Evolutionary conservation across 2,329 filamentous ascomycete genomes (phyloP).

Genomic region (Falciphora oryzae): DNA sequence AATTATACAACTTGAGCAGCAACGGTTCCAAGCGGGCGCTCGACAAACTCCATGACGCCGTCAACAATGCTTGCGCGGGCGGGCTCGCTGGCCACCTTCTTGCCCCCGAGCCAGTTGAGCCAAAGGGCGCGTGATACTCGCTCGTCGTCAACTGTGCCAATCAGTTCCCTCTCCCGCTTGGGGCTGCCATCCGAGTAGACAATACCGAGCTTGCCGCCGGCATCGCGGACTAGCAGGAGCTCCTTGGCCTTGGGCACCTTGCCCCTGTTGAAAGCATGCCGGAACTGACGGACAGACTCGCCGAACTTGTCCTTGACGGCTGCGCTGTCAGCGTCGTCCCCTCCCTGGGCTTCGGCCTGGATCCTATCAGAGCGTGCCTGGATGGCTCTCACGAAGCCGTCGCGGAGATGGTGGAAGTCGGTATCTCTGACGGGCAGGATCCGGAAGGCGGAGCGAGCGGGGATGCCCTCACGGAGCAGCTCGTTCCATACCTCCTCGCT

Average conservation of each 20-base stretch:
- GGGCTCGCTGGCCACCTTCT: conserved; percentile 77
- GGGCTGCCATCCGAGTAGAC: conserved; percentile 53
- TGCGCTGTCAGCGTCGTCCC: conserved; percentile 1
- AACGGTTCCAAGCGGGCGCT: conserved; percentile 80
- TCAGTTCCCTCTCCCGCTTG: conserved; percentile 38
- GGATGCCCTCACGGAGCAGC: conserved; percentile 58
- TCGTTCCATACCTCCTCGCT: conserved; percentile 71
- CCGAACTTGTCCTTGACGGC: conserved; percentile 60
- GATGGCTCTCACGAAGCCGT: conserved; percentile 84
- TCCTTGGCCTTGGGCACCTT: conserved; percentile 77
- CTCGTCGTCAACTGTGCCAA: conserved; percentile 74
- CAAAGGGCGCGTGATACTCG: conserved; percentile 75
- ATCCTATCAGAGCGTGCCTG: conserved; percentile 57
- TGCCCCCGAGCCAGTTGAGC: conserved; percentile 85
- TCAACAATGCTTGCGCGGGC: conserved; percentile 78
- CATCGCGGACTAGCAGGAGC: conserved; percentile 65
- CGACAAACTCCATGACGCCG: conserved; percentile 82
- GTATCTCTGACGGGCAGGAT: conserved; percentile 90
- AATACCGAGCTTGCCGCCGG: conserved; percentile 58
- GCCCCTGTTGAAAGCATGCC: conserved; percentile 72
- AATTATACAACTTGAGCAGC: conserved; percentile 62
- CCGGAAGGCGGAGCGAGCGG: conserved; percentile 69
- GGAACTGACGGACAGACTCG: conserved; percentile 68
- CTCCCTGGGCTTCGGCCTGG: conserved; percentile 6
- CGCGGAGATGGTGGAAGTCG: conserved; percentile 86